Base-by-base conservation (phyloP, 805 yeast genomes). In the Wickerhamiella bombiphila region DNA sequence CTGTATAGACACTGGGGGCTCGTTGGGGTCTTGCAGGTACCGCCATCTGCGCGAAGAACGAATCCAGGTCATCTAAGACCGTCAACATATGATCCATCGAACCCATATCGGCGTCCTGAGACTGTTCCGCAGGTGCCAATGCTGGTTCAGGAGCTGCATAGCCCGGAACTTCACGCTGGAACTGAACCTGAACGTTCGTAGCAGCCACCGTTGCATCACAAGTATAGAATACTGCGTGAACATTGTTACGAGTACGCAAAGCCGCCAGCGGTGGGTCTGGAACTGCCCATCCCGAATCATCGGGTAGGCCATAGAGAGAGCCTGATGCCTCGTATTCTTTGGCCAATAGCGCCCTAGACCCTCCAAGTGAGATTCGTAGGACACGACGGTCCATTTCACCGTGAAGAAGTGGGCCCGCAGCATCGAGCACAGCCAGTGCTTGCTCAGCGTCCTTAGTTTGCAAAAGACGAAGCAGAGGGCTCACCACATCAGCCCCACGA, bases 221-320 rank as follows among this genome's bases (percentile, higher is more conserved):
- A 0, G 94, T 81, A 22, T 85, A 74, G 53, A 81, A 91, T 3
- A 91, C 97, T 0, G 97, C 86, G 56, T 91, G 97, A 1, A 91
- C 93, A 51, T 91, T 91, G 53, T 81, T 82, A 46, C 96, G 65
- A 1, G 97, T 81, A 13, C 80, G 71, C 0, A 93, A 79, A 0
- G 95, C 83, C 1, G 91, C 77, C 31, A 83, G 74, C 0, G 88
- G 81, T 2, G 98, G 95, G 88, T 81, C 80, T 2, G 97, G 93
- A 35, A 93, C 75, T 0, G 95, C 77, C 99, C 99, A 91, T 1
- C 99, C 99, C 51, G 79, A 75, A 9, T 81, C 94, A 43, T 80
- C 88, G 0, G 98, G 97, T 18, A 88, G 76, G 13, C 98, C 98
- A 61, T 85, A 93, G 39, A 91, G 62, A 0, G 96, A 83, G 0